Evolutionary conservation across 768 basidiomycete species (phyloP).

Genomic region (Collybia sordida): DNA sequence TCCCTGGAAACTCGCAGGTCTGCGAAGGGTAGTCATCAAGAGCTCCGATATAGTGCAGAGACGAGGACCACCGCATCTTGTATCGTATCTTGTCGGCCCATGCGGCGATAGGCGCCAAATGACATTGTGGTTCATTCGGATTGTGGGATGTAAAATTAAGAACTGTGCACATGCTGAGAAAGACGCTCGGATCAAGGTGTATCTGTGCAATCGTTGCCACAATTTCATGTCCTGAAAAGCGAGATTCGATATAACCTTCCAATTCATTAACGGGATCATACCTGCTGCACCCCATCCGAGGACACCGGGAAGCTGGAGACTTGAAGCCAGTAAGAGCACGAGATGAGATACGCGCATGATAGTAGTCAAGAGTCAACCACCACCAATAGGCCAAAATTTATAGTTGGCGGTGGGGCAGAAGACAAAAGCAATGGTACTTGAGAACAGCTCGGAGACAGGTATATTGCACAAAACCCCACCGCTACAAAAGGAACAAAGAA

Average conservation of each 20-base stretch:
- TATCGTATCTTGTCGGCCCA: conserved; percentile 83
- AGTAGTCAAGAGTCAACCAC: no score
- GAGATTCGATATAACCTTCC: neutral
- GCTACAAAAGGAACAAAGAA: neutral
- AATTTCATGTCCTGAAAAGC: conserved; percentile 75
- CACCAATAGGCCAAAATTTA: no score
- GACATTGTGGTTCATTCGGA: conserved; percentile 52
- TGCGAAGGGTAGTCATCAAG: conserved; percentile 75
- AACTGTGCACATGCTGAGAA: conserved; percentile 67
- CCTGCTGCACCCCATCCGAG: conserved; percentile 45
- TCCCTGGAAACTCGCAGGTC: conserved; percentile 75
- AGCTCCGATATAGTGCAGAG: conserved; percentile 76
- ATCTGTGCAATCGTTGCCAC: conserved; percentile 94
- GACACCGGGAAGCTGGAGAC: conserved; percentile 11
- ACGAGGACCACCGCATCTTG: conserved; percentile 68
- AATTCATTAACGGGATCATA: conserved; percentile 12
- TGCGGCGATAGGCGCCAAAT: conserved; percentile 78
- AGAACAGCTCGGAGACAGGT: no score
- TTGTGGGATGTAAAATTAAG: conserved; percentile 48
- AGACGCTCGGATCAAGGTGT: conserved; percentile 73
- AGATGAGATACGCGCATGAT: conserved; percentile 10
- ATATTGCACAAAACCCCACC: no score
- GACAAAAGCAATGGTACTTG: no score
- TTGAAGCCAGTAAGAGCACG: conserved; percentile 1
- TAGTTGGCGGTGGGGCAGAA: no score